Evolutionary conservation across 495 filamentous ascomycete genomes (phyloP).

Genomic region (Chlorociboria aeruginascens): DNA sequence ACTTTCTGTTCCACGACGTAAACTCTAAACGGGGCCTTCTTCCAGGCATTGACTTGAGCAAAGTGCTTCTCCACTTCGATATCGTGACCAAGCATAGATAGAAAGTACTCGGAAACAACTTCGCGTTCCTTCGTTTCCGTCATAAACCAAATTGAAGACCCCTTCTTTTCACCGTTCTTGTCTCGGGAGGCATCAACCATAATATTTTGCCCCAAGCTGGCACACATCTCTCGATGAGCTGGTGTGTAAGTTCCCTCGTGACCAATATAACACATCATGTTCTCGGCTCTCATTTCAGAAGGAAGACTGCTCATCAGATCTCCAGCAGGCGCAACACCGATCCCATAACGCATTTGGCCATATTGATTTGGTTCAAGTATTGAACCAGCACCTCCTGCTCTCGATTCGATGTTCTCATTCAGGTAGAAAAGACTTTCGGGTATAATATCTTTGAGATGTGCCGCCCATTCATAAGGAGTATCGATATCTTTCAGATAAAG

Average conservation of each 20-base stretch:
- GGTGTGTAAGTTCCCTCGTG: slow-evolving; percentile 97
- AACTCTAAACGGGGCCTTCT: slow-evolving; percentile 79
- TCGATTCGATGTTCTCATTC: slow-evolving; percentile 58
- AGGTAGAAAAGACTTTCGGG: slow-evolving; percentile 74
- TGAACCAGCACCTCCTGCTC: slow-evolving; percentile 32
- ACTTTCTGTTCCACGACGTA: slow-evolving; percentile 85
- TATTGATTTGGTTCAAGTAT: slow-evolving; percentile 32
- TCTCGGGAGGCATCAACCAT: slow-evolving; percentile 86
- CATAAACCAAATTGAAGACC: slow-evolving; percentile 97
- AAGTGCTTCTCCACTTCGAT: slow-evolving; percentile 95
- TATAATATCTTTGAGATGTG: slow-evolving; percentile 63
- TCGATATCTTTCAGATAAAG: slow-evolving; percentile 95
- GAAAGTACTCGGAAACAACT: slow-evolving; percentile 81
- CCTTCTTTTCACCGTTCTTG: slow-evolving; percentile 57
- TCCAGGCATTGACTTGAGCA: slow-evolving; percentile 86
- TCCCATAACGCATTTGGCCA: slow-evolving; percentile 20
- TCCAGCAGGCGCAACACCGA: slow-evolving; percentile 50
- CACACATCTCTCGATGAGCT: slow-evolving; percentile 96
- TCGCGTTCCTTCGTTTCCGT: slow-evolving; percentile 83
- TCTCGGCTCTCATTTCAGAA: slow-evolving; percentile 73
- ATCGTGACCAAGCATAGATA: slow-evolving; percentile 82
- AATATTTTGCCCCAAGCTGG: slow-evolving; percentile 87
- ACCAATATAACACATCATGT: slow-evolving; percentile 96
- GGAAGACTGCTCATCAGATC: slow-evolving; percentile 95
- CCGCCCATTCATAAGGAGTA: slow-evolving; percentile 72